Percentiles rank a stretch among this genome's conserved stretches.
phyloP scores from a whole-genome alignment of 495 filamentous ascomycete genomes.

The Oidiodendron maius region DNA sequence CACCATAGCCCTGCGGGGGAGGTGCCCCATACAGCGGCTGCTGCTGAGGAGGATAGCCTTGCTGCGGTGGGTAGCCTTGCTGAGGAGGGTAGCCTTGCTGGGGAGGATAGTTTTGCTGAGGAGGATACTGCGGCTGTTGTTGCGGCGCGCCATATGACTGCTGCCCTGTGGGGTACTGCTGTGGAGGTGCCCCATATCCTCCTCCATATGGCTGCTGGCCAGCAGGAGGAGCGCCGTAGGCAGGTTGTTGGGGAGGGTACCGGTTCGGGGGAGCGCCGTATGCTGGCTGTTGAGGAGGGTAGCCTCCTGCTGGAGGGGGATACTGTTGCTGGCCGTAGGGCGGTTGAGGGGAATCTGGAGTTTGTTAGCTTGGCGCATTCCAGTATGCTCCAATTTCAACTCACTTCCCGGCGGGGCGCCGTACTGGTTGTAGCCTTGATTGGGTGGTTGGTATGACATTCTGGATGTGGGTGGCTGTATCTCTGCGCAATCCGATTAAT shows the following conservation, averaged over 20 bases:
- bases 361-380: not conserved
- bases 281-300: not conserved
- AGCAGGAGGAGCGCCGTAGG: constrained; percentile 36
- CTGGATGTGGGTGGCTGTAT: not conserved
- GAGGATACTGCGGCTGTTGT: not conserved
- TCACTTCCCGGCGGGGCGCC: constrained; percentile 14
- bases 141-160: not conserved
- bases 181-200: not conserved
- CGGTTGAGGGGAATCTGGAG: constrained; percentile 16
- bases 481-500: constrained; percentile 8
- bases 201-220: constrained; percentile 1
- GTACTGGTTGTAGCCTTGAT: not conserved
- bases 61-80: not conserved
- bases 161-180: constrained; percentile 1
- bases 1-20: constrained; percentile 11
- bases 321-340: constrained; percentile 11
- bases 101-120: not conserved
- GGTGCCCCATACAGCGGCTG: constrained; percentile 36
- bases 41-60: constrained; percentile 26
- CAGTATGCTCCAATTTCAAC: not conserved
- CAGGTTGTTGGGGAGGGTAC: constrained; percentile 4
- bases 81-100: constrained; percentile 13
- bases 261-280: not conserved
- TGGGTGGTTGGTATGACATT: constrained; percentile 16
- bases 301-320: too few relatives aligned